Base-by-base conservation (phyloP, 768 basidiomycete genomes). In the Russula vinacea region DNA sequence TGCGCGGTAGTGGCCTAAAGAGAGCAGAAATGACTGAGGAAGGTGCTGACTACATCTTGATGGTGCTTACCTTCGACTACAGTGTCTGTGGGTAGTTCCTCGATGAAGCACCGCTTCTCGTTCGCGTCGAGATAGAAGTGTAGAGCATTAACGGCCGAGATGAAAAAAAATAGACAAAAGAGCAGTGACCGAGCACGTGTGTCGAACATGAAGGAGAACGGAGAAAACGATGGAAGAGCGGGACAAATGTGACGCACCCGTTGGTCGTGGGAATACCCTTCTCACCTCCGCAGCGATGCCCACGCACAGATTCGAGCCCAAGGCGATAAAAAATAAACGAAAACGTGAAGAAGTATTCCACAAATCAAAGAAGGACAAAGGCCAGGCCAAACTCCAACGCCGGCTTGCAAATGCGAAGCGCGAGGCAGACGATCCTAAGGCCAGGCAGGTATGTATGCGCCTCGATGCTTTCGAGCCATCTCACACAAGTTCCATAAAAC, bases 111-210 rank as follows among this genome's bases (percentile, higher is more conserved):
- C 54, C 90, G 84, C 71, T 89, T 88, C 75, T 97, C 92, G 72
- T 92, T 90, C 19, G 94, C 87, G 73, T 97, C 94, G 62, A 99
- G 84, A 74, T 99, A 99, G 76, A 98, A 97, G 73, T 99, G 97
- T 32, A 99, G 86, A 33, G 91, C 93, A 73, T 87, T 83, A 19
- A 79, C 81, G 22, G 80, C 72, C 26, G 78, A 74, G 67, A 80
- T 68, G 59, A 78, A 70, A 62, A 81, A 75, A 19, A 80, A 77
- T 50, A 78, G 72, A 68, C 75, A 71, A 51, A 76, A 71, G 45
- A 79, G 67, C 52, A 74, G 69, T 32, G 68, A 53, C 33, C 63
- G 64, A 40, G 50, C 39, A 50, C 29, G 56, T 5, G 55, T 33
- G 45, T 24, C 16, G 51, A 33, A 49, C 66, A 67, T 67, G 57